These are phyloP conservation scores for Colletotrichum lindemuthianum DNA, from an alignment of 2,329 filamentous ascomycete genomes.

Conservation along the genomic window DNA sequence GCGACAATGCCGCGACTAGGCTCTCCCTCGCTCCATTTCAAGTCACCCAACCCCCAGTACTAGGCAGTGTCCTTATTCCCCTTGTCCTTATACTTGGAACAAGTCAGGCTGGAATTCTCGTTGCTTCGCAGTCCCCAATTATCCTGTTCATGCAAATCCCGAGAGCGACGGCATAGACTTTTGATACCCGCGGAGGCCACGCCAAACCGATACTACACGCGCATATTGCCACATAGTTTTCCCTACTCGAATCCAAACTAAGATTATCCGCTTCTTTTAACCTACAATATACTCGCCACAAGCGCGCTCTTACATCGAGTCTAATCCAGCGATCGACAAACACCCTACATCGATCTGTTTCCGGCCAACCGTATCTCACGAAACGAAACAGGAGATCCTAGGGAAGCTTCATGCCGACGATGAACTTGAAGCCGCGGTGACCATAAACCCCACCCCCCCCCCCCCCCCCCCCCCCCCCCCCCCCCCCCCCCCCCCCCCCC, in stretches of 20 bases:
- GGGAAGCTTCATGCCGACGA: slow-evolving; percentile 4
- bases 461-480: not conserved
- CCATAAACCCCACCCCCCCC: not conserved
- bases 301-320: slow-evolving; percentile 13
- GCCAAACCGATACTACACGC: not conserved
- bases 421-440: slow-evolving; percentile 23
- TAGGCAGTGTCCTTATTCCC: no score
- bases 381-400: slow-evolving; percentile 24
- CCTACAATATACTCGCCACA: slow-evolving; percentile 22
- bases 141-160: slow-evolving; percentile 14
- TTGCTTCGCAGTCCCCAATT: no score
- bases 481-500: slow-evolving; percentile 2
- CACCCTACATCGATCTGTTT: slow-evolving; percentile 28
- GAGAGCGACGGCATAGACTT: slow-evolving; percentile 4
- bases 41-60: no score
- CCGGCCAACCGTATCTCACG: not conserved
- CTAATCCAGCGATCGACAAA: slow-evolving; percentile 28
- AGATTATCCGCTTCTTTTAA: slow-evolving; percentile 12
- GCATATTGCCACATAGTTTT: slow-evolving; percentile 5
- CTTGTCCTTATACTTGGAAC: no score
- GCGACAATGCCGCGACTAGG: no score
- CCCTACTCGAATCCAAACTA: not conserved
- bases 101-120: no score
- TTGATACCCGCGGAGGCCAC: no score
- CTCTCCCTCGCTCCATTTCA: no score